Evolutionary conservation across 495 filamentous ascomycete species (phyloP).

Genomic region (Penicillium nucicola): DNA sequence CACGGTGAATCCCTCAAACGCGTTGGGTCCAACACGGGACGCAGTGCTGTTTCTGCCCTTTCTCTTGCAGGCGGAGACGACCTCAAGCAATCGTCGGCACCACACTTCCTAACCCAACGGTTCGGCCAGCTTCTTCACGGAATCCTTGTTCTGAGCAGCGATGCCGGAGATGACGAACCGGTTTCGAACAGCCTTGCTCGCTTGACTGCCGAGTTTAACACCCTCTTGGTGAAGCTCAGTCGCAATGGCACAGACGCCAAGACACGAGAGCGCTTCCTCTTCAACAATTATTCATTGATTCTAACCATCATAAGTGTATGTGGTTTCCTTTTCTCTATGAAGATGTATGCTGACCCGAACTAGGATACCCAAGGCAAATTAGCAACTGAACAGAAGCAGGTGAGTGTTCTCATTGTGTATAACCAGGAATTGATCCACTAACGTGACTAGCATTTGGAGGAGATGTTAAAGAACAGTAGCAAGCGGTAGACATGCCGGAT

Average conservation of each 20-base stretch:
- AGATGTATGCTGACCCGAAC: slow-evolving; percentile 18
- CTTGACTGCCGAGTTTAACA: slow-evolving; percentile 73
- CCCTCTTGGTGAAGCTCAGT: slow-evolving; percentile 66
- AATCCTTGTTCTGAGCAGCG: slow-evolving; percentile 74
- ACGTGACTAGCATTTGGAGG: slow-evolving; percentile 37
- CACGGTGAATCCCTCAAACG: slow-evolving; percentile 81
- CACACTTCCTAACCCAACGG: slow-evolving; percentile 85
- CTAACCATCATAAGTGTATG: slow-evolving; percentile 79
- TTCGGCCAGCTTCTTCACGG: slow-evolving; percentile 89
- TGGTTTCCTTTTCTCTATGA: not conserved
- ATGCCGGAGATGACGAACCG: slow-evolving; percentile 91
- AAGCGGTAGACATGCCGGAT: slow-evolving; percentile 24
- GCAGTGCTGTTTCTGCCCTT: slow-evolving; percentile 50
- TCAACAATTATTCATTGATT: slow-evolving; percentile 91
- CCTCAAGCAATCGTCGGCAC: slow-evolving; percentile 73
- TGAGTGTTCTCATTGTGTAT: slow-evolving; percentile 13
- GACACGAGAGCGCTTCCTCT: slow-evolving; percentile 83
- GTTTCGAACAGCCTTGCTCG: slow-evolving; percentile 75
- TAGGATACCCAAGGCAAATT: slow-evolving; percentile 75
- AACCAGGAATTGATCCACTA: not conserved
- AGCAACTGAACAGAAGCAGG: slow-evolving; percentile 66
- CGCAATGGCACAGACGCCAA: slow-evolving; percentile 67
- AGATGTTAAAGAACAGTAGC: slow-evolving; percentile 43
- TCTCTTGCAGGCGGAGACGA: slow-evolving; percentile 56
- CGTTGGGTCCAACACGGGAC: slow-evolving; percentile 48